Evolutionary conservation across 2,329 filamentous ascomycete species (phyloP).

Genomic region (Fusarium aywerte): DNA sequence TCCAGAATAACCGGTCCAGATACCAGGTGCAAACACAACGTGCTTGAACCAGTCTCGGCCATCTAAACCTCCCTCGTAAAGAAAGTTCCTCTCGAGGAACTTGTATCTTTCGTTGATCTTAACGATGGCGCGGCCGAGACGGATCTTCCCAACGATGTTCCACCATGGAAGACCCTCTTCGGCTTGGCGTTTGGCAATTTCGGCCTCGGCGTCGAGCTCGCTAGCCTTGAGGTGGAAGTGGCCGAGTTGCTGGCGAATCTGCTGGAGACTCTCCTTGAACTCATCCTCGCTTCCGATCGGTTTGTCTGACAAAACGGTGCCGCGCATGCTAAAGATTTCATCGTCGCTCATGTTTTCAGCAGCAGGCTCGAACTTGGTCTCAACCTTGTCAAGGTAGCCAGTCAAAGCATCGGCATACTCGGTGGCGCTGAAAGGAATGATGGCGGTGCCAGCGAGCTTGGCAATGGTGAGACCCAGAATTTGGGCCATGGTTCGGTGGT

Average conservation of each 20-base stretch:
- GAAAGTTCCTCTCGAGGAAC: constrained; percentile 80
- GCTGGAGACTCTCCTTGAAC: constrained; percentile 55
- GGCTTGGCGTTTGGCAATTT: constrained; percentile 56
- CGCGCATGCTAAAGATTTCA: constrained; percentile 49
- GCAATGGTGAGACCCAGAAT: constrained; percentile 71
- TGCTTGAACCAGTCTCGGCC: constrained; percentile 92
- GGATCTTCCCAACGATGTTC: constrained; percentile 75
- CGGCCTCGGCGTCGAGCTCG: constrained; percentile 59
- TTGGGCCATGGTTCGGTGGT: constrained; percentile 74
- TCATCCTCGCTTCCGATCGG: constrained; percentile 52
- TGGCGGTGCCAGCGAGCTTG: constrained; percentile 68
- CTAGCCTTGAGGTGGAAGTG: constrained; percentile 55
- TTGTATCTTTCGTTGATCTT: constrained; percentile 85
- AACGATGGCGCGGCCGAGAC: constrained; percentile 71
- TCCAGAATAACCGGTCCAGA: constrained; percentile 92
- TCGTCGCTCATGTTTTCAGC: constrained; percentile 42
- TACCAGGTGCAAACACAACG: constrained; percentile 88
- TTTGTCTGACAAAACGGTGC: constrained; percentile 36
- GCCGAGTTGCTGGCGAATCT: constrained; percentile 53
- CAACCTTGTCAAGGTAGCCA: constrained; percentile 63
- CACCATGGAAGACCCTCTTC: constrained; percentile 77
- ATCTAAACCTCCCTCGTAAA: constrained; percentile 81
- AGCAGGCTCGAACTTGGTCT: constrained; percentile 58
- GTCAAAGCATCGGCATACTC: constrained; percentile 71
- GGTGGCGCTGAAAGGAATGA: constrained; percentile 72